Evolutionary conservation across 1,139 yeast genomes (phyloP).

Genomic region (Blastobotrys capitulatus): DNA sequence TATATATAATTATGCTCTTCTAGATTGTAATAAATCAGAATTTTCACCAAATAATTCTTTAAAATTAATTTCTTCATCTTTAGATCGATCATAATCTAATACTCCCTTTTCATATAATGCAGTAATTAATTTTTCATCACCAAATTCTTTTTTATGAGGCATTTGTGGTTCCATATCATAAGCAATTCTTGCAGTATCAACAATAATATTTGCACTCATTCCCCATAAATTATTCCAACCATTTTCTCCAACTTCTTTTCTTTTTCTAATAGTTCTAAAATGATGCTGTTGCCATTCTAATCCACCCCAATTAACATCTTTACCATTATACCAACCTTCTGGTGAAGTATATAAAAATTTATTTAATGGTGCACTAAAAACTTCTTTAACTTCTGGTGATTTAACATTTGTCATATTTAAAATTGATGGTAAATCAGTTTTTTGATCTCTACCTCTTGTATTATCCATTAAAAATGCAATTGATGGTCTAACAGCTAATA

Average conservation of each 20-base stretch:
- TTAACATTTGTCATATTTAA: constrained; percentile 36
- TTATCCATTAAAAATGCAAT: constrained; percentile 44
- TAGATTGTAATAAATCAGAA: constrained; percentile 22
- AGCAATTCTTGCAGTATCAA: constrained; percentile 65
- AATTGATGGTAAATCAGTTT: constrained; percentile 27
- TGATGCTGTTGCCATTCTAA: constrained; percentile 29
- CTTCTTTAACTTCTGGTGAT: constrained; percentile 30
- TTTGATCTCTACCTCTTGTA: constrained; percentile 16
- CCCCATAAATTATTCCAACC: constrained; percentile 84
- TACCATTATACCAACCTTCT: constrained; percentile 32
- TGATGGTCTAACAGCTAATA: constrained; percentile 77
- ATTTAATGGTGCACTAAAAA: constrained; percentile 30
- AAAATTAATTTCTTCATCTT: constrained; percentile 23
- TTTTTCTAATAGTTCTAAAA: constrained; percentile 34
- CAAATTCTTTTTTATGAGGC: constrained; percentile 27
- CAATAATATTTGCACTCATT: constrained; percentile 76
- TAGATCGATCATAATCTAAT: constrained; percentile 22
- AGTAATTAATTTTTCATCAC: constrained; percentile 29
- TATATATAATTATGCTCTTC: constrained; percentile 13
- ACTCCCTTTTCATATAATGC: constrained; percentile 24
- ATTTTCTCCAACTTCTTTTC: constrained; percentile 49
- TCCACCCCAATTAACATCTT: constrained; percentile 34
- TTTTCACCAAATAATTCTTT: constrained; percentile 24
- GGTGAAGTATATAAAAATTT: constrained; percentile 22
- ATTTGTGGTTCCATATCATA: constrained; percentile 39